phyloP scores from a whole-genome alignment of 441 rosid species.

The Syzygium malaccense region DNA sequence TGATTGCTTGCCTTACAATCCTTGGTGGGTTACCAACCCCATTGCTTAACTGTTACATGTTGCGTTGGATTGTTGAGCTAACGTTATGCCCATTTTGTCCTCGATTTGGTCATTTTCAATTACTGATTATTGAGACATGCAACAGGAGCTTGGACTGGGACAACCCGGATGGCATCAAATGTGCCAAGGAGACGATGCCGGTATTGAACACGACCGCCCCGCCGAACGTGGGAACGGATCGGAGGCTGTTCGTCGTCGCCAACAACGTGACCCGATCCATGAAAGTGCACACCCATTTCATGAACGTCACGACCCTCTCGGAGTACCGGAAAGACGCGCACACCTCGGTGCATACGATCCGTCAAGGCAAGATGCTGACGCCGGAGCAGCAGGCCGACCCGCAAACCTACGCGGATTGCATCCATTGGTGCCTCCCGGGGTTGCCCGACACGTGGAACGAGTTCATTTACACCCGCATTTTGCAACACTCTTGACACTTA shows the following conservation, averaged over 20 bases:
- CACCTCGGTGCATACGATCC: slow-evolving; percentile 73
- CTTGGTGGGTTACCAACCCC: neutral
- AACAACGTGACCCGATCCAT: slow-evolving; percentile 46
- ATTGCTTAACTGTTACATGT: neutral
- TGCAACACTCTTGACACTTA: slow-evolving; percentile 29
- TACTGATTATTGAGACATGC: neutral
- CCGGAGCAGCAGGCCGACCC: slow-evolving; percentile 75
- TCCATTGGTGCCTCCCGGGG: slow-evolving; percentile 66
- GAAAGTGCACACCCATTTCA: slow-evolving; percentile 45
- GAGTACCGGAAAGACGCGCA: slow-evolving; percentile 89
- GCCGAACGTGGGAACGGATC: slow-evolving; percentile 67
- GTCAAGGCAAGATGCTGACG: slow-evolving; percentile 73
- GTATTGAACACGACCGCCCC: slow-evolving; percentile 41
- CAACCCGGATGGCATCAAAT: slow-evolving; percentile 71
- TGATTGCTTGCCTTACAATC: neutral
- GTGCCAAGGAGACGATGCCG: slow-evolving; percentile 65
- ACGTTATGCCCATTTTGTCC: neutral
- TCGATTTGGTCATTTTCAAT: neutral
- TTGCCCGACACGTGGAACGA: slow-evolving; percentile 60
- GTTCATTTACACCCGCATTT: slow-evolving; percentile 47
- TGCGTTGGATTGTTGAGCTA: neutral
- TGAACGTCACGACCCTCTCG: slow-evolving; percentile 58
- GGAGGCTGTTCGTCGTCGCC: slow-evolving; percentile 39
- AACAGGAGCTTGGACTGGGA: slow-evolving; percentile 78
- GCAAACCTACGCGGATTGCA: slow-evolving; percentile 51